These are phyloP conservation scores for Komagataella ulmi DNA, from an alignment of 805 yeast species.

Conservation along the genomic window DNA sequence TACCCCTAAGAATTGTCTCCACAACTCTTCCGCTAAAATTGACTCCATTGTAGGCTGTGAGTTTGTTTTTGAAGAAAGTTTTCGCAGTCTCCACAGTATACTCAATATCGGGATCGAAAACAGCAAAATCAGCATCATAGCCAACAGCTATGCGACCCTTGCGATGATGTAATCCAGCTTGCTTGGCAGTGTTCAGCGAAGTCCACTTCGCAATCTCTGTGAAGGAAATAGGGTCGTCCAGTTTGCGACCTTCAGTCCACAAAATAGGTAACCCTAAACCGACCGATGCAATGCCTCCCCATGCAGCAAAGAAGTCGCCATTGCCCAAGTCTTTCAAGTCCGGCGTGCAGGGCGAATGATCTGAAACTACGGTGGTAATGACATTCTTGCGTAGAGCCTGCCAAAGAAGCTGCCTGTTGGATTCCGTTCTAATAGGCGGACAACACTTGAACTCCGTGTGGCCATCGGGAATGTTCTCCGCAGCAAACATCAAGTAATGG, in stretches of 20 bases:
- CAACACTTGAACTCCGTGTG: slow-evolving; percentile 86
- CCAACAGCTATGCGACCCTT: slow-evolving; percentile 72
- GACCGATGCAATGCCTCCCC: slow-evolving; percentile 95
- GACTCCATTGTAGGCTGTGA: slow-evolving; percentile 77
- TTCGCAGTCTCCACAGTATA: slow-evolving; percentile 39
- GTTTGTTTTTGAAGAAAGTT: slow-evolving; percentile 69
- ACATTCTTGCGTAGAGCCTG: slow-evolving; percentile 50
- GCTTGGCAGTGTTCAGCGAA: slow-evolving; percentile 69
- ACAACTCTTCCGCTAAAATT: slow-evolving; percentile 58
- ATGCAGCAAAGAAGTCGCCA: slow-evolving; percentile 84
- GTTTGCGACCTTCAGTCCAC: slow-evolving; percentile 57
- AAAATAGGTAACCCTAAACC: slow-evolving; percentile 81
- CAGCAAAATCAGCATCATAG: slow-evolving; percentile 76
- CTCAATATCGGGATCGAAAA: slow-evolving; percentile 53
- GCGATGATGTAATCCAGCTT: slow-evolving; percentile 58
- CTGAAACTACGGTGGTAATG: slow-evolving; percentile 81
- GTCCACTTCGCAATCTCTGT: slow-evolving; percentile 71
- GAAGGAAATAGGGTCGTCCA: slow-evolving; percentile 36
- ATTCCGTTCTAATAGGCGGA: slow-evolving; percentile 79
- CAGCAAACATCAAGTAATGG: slow-evolving; percentile 70
- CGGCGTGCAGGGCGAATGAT: slow-evolving; percentile 94
- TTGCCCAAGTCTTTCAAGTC: slow-evolving; percentile 67
- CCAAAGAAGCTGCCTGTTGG: slow-evolving; percentile 68
- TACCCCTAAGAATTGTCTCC: slow-evolving; percentile 73
- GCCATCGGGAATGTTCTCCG: slow-evolving; percentile 67